Percentiles rank a stretch among this genome's conserved stretches.
These are phyloP conservation scores for Russula brevipes DNA, from an alignment of 768 basidiomycete genomes.

Conservation along the genomic window DNA sequence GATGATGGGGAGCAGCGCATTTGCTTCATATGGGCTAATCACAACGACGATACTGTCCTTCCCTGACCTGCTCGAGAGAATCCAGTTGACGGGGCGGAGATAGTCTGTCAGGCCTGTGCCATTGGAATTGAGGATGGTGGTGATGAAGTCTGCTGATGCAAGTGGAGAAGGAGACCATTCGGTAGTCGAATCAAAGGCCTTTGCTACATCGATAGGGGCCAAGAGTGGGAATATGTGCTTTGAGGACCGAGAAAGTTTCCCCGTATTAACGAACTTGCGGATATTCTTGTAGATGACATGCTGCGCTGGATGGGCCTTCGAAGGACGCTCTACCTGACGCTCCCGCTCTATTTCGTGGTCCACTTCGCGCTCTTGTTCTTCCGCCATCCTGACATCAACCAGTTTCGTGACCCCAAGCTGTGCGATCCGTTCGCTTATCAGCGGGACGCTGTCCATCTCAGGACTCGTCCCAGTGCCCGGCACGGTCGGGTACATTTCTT, in stretches of 20 bases:
- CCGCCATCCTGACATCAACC: slow-evolving; percentile 12
- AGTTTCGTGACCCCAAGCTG: neutral
- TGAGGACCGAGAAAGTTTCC: neutral
- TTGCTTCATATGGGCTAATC: too few species aligned
- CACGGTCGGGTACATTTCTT: slow-evolving; percentile 13
- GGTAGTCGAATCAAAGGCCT: neutral
- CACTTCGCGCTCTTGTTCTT: slow-evolving; percentile 23
- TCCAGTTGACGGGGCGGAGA: too few species aligned
- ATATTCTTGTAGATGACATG: slow-evolving; percentile 9
- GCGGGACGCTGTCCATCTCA: neutral
- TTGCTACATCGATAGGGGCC: neutral
- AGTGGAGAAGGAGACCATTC: neutral
- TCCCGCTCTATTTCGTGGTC: slow-evolving; percentile 19
- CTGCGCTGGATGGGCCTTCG: slow-evolving; percentile 5
- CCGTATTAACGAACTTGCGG: slow-evolving; percentile 14
- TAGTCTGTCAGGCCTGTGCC: neutral
- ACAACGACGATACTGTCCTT: too few species aligned
- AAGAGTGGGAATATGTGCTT: neutral
- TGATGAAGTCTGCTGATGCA: neutral
- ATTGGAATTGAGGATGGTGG: neutral
- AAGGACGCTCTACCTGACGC: slow-evolving; percentile 10
- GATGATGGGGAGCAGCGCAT: neutral
- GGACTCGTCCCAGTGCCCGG: neutral
- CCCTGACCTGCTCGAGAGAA: too few species aligned
- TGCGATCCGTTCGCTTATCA: slow-evolving; percentile 5